Percentiles rank a stretch among this genome's conserved stretches.
These are phyloP conservation scores for Phytophthora multivora DNA, from an alignment of 352 stramenopile species.

Conservation along the genomic window DNA sequence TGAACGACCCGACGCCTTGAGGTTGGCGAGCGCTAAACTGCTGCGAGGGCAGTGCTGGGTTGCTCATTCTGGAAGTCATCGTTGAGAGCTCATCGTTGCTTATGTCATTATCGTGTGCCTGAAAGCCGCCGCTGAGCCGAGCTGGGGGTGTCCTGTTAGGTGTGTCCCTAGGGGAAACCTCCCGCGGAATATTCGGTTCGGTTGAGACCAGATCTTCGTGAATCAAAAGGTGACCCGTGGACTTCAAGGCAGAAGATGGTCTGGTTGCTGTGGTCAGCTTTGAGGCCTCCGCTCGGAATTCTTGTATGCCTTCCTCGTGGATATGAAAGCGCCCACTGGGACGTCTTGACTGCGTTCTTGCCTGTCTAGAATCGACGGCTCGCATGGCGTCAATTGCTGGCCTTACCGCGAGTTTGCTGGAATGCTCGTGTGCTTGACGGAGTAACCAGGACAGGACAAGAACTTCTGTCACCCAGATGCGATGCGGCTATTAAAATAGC, in stretches of 20 bases:
- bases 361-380: slow-evolving; percentile 12
- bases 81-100: slow-evolving; percentile 10
- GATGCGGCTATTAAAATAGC: too few relatives aligned
- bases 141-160: slow-evolving; percentile 1
- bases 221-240: slow-evolving; percentile 24
- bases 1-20: slow-evolving; percentile 11
- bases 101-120: slow-evolving; percentile 3
- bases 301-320: slow-evolving; percentile 12
- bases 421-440: not conserved
- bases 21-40: slow-evolving; percentile 11
- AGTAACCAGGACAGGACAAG: not conserved
- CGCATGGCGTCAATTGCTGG: slow-evolving; percentile 22
- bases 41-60: not conserved
- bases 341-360: slow-evolving; percentile 8
- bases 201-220: slow-evolving; percentile 20
- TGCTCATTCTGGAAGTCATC: slow-evolving; percentile 6
- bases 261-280: slow-evolving; percentile 2
- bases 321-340: slow-evolving; percentile 8
- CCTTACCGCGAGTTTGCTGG: not conserved
- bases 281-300: slow-evolving; percentile 4
- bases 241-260: slow-evolving; percentile 16
- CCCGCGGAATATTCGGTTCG: slow-evolving; percentile 7
- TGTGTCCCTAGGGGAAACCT: slow-evolving; percentile 6
- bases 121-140: slow-evolving; percentile 18
- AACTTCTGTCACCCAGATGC: too few relatives aligned